These are phyloP conservation scores for Cantharellus anzutake DNA, from an alignment of 768 basidiomycete genomes.

Conservation along the genomic window DNA sequence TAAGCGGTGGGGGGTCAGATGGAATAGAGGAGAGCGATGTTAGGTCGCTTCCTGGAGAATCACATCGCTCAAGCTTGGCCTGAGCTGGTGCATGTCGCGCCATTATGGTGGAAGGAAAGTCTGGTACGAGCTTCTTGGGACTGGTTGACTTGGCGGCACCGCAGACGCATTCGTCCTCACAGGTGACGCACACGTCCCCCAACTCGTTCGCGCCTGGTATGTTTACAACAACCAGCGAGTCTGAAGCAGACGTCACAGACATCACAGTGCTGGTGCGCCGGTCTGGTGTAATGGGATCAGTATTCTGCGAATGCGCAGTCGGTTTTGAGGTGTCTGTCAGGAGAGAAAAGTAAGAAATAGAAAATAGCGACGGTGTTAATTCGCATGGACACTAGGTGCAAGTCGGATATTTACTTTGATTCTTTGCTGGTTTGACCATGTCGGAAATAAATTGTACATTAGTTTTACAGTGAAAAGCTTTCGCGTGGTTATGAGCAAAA, in stretches of 20 bases:
- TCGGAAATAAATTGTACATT: not conserved
- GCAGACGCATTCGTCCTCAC: slow-evolving; percentile 82
- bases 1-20: slow-evolving; percentile 7
- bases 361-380: not conserved
- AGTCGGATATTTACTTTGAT: not conserved
- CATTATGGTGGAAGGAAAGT: not conserved
- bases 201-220: slow-evolving; percentile 46
- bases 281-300: slow-evolving; percentile 36
- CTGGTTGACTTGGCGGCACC: not conserved
- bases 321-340: slow-evolving; percentile 26
- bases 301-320: slow-evolving; percentile 25
- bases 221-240: slow-evolving; percentile 2
- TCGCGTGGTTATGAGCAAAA: no score
- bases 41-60: not conserved
- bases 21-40: not conserved
- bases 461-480: not conserved
- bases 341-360: not conserved
- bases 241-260: slow-evolving; percentile 16
- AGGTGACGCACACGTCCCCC: slow-evolving; percentile 76
- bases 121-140: not conserved
- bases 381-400: not conserved
- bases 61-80: not conserved
- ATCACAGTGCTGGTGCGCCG: slow-evolving; percentile 15
- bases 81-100: no score
- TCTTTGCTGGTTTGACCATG: not conserved